phyloP scores from a whole-genome alignment of 176 grass and related monocot species.

The Metroxylon sagu region DNA sequence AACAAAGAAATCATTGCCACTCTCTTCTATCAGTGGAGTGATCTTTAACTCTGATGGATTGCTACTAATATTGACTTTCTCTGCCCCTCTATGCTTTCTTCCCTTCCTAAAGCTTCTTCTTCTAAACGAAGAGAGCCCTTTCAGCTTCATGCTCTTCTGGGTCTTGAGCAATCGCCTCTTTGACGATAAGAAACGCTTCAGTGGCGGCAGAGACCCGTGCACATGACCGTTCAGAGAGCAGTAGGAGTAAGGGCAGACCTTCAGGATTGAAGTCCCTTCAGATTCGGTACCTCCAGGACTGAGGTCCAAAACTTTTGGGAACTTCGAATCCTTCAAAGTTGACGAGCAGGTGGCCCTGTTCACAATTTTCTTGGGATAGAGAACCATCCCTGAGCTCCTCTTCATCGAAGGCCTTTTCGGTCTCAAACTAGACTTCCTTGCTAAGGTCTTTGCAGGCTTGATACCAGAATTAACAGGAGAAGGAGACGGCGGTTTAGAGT shows the following conservation, averaged over 20 bases:
- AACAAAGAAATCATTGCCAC: constrained; percentile 39
- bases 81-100: constrained; percentile 2
- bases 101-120: constrained; percentile 6
- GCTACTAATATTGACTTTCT: too few species aligned
- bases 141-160: constrained; percentile 70
- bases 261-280: constrained; percentile 43
- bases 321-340: constrained; percentile 56
- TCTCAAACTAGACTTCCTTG: constrained; percentile 23
- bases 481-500: constrained; percentile 5
- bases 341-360: constrained; percentile 63
- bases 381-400: constrained; percentile 32
- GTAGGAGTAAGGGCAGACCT: constrained; percentile 67
- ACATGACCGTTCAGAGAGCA: constrained; percentile 71
- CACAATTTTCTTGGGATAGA: constrained; percentile 41
- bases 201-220: constrained; percentile 27
- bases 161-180: constrained; percentile 65
- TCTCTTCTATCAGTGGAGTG: constrained; percentile 36
- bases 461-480: background rate
- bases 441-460: constrained; percentile 12
- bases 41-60: too few species aligned
- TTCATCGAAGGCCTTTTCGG: constrained; percentile 28
- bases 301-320: constrained; percentile 51
- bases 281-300: constrained; percentile 39
- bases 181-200: constrained; percentile 43
- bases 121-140: constrained; percentile 57